phyloP scores from a whole-genome alignment of 108 stramenopile genomes.

The Nannochloropsis granulata region DNA sequence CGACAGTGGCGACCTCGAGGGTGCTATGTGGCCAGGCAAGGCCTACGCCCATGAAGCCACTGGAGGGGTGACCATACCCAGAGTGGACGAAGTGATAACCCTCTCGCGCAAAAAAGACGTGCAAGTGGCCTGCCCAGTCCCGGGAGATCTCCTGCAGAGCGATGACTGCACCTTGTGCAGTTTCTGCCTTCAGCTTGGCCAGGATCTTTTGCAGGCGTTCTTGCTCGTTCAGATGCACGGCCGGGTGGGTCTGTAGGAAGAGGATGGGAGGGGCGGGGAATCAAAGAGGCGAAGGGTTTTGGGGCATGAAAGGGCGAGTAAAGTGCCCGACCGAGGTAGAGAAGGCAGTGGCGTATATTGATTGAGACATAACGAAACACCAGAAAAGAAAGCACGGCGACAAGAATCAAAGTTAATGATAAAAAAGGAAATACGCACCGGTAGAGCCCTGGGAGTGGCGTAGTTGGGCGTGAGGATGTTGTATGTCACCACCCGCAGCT shows the following conservation, averaged over 20 bases:
- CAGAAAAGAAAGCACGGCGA: background rate
- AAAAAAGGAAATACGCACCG: background rate
- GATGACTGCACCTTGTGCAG: constrained; percentile 16
- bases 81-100: constrained; percentile 73
- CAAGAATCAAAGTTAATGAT: background rate
- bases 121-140: constrained; percentile 38
- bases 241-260: background rate
- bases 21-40: constrained; percentile 14
- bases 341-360: too few relatives aligned
- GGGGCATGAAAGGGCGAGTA: background rate
- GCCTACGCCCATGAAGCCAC: constrained; percentile 69
- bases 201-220: background rate
- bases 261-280: background rate
- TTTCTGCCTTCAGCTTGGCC: constrained; percentile 12
- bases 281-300: background rate
- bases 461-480: background rate
- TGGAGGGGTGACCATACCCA: constrained; percentile 72
- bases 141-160: constrained; percentile 41
- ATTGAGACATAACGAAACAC: background rate
- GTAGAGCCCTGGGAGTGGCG: background rate
- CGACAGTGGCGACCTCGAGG: background rate
- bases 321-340: too few relatives aligned
- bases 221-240: background rate
- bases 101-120: constrained; percentile 60
- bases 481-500: background rate